Percentiles rank a stretch among this genome's conserved stretches.
These are phyloP conservation scores for Clarireedia sp. DNA, from an alignment of 2,329 filamentous ascomycete species.

Conservation along the genomic window DNA sequence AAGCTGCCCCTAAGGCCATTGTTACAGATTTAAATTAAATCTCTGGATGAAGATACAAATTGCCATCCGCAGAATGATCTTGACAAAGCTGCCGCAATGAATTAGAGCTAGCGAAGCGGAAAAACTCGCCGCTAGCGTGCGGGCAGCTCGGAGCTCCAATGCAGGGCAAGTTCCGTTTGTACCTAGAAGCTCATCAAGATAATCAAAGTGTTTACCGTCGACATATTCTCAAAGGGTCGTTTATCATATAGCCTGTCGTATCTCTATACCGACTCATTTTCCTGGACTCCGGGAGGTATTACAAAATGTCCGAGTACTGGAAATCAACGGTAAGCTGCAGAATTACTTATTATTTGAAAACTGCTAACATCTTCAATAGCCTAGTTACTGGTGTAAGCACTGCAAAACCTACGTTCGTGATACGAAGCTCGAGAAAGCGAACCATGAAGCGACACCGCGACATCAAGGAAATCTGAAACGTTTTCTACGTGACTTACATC, in stretches of 20 bases:
- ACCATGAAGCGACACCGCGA: slow-evolving; percentile 80
- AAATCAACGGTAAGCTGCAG: slow-evolving; percentile 65
- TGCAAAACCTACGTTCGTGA: slow-evolving; percentile 87
- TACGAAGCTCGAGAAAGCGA: slow-evolving; percentile 78
- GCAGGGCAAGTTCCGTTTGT: neutral
- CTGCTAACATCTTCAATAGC: slow-evolving; percentile 35
- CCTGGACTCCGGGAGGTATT: neutral
- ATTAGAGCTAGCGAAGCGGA: neutral
- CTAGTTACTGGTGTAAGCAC: slow-evolving; percentile 97
- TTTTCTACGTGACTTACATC: slow-evolving; percentile 82
- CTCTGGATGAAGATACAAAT: neutral
- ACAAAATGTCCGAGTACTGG: slow-evolving; percentile 90
- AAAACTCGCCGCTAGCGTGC: neutral
- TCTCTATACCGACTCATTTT: too few species aligned
- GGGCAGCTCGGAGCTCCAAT: neutral
- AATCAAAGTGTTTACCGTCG: too few species aligned
- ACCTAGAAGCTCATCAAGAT: neutral
- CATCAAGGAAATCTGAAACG: slow-evolving; percentile 84
- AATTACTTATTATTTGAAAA: neutral
- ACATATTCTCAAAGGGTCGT: too few species aligned
- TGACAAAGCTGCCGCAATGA: neutral
- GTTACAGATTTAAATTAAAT: neutral
- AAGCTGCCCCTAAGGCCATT: slow-evolving; percentile 22
- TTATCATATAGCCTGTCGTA: too few species aligned
- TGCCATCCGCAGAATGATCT: neutral